phyloP scores from a whole-genome alignment of 495 filamentous ascomycete genomes.

The Amniculicola lignicola region DNA sequence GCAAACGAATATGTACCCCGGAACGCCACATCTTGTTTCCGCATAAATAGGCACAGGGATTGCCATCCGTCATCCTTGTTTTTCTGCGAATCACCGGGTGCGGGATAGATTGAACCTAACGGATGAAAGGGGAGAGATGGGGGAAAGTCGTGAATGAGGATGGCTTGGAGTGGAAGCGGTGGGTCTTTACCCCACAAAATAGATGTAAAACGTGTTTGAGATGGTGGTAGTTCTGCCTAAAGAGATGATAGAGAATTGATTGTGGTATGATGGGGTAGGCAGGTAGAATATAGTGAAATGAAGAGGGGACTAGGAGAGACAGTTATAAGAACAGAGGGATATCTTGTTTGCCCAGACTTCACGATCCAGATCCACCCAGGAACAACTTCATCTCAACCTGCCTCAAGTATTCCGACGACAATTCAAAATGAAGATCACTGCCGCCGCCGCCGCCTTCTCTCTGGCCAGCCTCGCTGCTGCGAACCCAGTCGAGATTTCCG shows the following conservation, averaged over 20 bases:
- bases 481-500: constrained; percentile 18
- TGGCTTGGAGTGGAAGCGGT: no score
- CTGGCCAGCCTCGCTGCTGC: constrained; percentile 25
- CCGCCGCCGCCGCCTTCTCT: constrained; percentile 20
- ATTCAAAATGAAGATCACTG: constrained; percentile 27
- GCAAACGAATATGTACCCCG: constrained; percentile 21
- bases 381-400: not conserved
- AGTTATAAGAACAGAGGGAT: no score
- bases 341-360: constrained; percentile 1
- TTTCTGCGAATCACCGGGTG: constrained; percentile 10
- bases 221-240: constrained; percentile 26
- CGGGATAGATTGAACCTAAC: constrained; percentile 15
- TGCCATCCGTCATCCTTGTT: constrained; percentile 2
- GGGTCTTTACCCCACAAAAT: constrained; percentile 15
- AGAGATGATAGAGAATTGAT: not conserved
- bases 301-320: no score
- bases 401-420: not conserved
- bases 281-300: no score
- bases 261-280: constrained; percentile 12
- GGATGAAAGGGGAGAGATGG: constrained; percentile 22
- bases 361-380: not conserved
- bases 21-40: constrained; percentile 24
- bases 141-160: constrained; percentile 3
- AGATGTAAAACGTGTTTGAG: constrained; percentile 10
- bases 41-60: constrained; percentile 8